A percentile compares a stretch with the other conserved stretches of the same genome.
These are phyloP conservation scores for Hericium rajendrae DNA, from an alignment of 768 basidiomycete species.

Conservation along the genomic window DNA sequence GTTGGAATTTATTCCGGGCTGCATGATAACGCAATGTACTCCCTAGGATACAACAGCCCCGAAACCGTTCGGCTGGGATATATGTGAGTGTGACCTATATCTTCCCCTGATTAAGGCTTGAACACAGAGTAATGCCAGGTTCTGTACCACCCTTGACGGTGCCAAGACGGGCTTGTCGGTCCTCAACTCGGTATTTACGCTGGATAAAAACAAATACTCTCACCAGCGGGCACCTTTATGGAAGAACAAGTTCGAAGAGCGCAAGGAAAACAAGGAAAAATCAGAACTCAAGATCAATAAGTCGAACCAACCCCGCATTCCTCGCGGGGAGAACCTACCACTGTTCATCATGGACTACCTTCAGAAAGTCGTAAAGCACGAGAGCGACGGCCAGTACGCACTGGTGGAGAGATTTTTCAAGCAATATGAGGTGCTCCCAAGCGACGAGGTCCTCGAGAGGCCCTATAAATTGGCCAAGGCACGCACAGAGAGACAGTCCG, in stretches of 20 bases:
- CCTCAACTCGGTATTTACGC: constrained; percentile 19
- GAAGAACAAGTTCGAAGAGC: constrained; percentile 8
- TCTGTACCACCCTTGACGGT: constrained; percentile 48
- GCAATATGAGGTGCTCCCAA: not conserved
- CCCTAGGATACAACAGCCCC: constrained; percentile 37
- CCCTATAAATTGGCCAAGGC: constrained; percentile 25
- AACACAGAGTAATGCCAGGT: constrained; percentile 20
- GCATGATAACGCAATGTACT: constrained; percentile 48
- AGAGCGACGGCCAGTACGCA: constrained; percentile 14
- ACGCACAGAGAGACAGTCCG: too few species aligned
- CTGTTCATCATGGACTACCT: constrained; percentile 39
- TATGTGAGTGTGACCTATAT: constrained; percentile 25
- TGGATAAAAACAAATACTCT: constrained; percentile 12
- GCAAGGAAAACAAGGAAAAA: constrained; percentile 26
- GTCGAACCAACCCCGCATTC: not conserved
- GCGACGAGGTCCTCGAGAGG: constrained; percentile 17
- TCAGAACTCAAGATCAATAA: constrained; percentile 17
- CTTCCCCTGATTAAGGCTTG: too few species aligned
- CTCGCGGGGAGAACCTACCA: constrained; percentile 13
- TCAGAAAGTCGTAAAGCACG: constrained; percentile 18
- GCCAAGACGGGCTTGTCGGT: constrained; percentile 50
- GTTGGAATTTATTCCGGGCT: constrained; percentile 44
- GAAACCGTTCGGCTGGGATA: constrained; percentile 48
- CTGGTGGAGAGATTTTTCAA: constrained; percentile 24
- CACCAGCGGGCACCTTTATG: constrained; percentile 20